Percentiles rank a stretch among this genome's conserved stretches.
Evolutionary conservation across 352 stramenopile species (phyloP).

Genomic region (Globisporangium paroecandrum): DNA sequence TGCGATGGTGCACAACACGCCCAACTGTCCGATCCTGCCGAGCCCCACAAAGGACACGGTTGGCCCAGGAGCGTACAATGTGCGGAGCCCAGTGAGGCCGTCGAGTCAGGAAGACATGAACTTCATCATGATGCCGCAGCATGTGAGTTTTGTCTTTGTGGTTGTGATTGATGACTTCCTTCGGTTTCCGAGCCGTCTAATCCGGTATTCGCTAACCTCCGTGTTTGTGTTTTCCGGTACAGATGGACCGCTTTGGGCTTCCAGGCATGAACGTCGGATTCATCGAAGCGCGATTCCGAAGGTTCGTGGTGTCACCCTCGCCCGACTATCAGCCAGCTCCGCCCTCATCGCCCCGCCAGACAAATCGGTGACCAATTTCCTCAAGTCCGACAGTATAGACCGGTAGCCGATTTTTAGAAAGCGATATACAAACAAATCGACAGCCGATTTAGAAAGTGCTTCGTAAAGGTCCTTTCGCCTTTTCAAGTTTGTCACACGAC

Average conservation of each 20-base stretch:
- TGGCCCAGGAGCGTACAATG: slow-evolving; percentile 51
- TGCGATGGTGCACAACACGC: slow-evolving; percentile 73
- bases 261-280: slow-evolving; percentile 40
- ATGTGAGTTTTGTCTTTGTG: slow-evolving; percentile 31
- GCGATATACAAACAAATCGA: no score
- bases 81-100: slow-evolving; percentile 14
- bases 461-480: no score
- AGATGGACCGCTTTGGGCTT: slow-evolving; percentile 65
- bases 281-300: slow-evolving; percentile 63
- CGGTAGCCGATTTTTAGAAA: no score
- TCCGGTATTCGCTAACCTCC: neutral
- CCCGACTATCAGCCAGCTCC: neutral
- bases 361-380: neutral
- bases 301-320: slow-evolving; percentile 45
- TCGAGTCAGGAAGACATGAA: slow-evolving; percentile 43
- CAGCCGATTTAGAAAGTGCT: no score
- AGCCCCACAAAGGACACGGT: slow-evolving; percentile 49
- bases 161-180: no score
- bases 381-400: no score
- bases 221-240: neutral
- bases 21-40: slow-evolving; percentile 54
- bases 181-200: neutral
- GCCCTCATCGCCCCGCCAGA: neutral
- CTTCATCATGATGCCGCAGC: slow-evolving; percentile 71
- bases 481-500: no score